Base-by-base conservation (phyloP, 352 stramenopile species). In the Globisporangium irregulare region DNA sequence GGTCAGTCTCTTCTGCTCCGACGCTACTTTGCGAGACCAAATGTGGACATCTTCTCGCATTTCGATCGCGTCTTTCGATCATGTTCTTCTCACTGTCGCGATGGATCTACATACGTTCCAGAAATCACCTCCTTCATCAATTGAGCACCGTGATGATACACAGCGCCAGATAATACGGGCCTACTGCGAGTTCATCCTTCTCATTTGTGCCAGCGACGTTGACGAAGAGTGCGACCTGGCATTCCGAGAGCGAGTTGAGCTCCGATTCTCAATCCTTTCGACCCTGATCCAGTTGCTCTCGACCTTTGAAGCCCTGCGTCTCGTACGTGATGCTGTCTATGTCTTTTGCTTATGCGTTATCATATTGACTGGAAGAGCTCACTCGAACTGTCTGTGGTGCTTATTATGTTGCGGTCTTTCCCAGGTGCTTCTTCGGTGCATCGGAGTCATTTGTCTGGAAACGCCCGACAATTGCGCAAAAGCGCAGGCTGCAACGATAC, bases 391-490 rank as follows among this genome's bases (percentile, higher is more conserved):
- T 38, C 24, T 38, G 50, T 38, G 38, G 3, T 3, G 14, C n/a
- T 36, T 59, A 10, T 32, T 15, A 9, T 27, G 6, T 34, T 59
- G 53, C 34, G 12, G 20, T 46, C 12, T 46, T 46, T 46, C 18
- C 12, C 38, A 71, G 66, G 27, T 59, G 10, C 34, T 71, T 12
- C 54, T 71, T 24, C 66, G 66, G 2, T 64, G 59, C 29, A 54
- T 64, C 14, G 66, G 59, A 22, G 38, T 67, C 5, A 5, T 71
- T 7, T 71, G 66, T 27, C n/a, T 71, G 6, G 66, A 71, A 8
- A 53, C 36, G 15, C 18, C 66, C 3, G 18, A 24, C 1, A 71
- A 71, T 32, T 71, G 59, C n/a, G 50, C 20, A 0, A 48, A 48
- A 32, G 66, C 43, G 3, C 59, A 67, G 24, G 43, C n/a, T 24